These are phyloP conservation scores for Filobasidium uniguttulatum DNA, from an alignment of 1,284 basidiomycete species.

Conservation along the genomic window DNA sequence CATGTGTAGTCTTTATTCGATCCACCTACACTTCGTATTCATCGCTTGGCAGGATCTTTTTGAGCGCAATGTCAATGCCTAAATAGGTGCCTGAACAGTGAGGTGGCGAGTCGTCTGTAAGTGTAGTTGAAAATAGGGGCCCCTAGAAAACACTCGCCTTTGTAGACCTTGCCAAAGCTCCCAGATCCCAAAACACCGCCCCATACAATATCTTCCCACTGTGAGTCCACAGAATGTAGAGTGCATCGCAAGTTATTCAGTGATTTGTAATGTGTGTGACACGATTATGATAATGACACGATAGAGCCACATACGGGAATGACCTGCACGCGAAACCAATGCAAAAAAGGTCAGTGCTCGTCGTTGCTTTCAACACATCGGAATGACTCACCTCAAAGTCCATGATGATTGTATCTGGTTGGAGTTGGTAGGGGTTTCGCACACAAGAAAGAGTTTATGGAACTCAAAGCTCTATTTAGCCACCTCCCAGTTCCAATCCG, in stretches of 20 bases:
- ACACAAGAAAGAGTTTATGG: too few relatives aligned
- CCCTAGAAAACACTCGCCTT: slow-evolving; percentile 45
- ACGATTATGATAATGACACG: too few relatives aligned
- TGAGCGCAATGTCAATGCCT: slow-evolving; percentile 90
- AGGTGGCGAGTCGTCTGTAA: background rate
- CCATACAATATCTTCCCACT: slow-evolving; percentile 77
- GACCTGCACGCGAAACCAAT: too few relatives aligned
- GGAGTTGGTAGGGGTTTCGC: too few relatives aligned
- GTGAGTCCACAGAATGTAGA: too few relatives aligned
- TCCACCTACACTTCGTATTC: slow-evolving; percentile 55
- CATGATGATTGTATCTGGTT: background rate
- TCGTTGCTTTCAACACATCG: too few relatives aligned
- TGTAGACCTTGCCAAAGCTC: slow-evolving; percentile 85
- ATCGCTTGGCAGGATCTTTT: slow-evolving; percentile 77
- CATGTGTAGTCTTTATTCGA: background rate
- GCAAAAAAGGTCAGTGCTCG: too few relatives aligned
- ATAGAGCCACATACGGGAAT: slow-evolving; percentile 3
- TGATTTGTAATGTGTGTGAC: too few relatives aligned
- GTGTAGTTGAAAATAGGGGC: background rate
- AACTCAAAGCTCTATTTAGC: too few relatives aligned
- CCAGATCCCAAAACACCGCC: slow-evolving; percentile 68
- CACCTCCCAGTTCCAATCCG: too few relatives aligned
- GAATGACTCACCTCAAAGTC: slow-evolving; percentile 1
- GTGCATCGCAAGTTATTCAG: too few relatives aligned
- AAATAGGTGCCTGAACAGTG: slow-evolving; percentile 58